A percentile compares a stretch with the other conserved stretches of the same genome.
phyloP scores from a whole-genome alignment of 2,329 filamentous ascomycete species.

The Arachnomyces sp. region DNA sequence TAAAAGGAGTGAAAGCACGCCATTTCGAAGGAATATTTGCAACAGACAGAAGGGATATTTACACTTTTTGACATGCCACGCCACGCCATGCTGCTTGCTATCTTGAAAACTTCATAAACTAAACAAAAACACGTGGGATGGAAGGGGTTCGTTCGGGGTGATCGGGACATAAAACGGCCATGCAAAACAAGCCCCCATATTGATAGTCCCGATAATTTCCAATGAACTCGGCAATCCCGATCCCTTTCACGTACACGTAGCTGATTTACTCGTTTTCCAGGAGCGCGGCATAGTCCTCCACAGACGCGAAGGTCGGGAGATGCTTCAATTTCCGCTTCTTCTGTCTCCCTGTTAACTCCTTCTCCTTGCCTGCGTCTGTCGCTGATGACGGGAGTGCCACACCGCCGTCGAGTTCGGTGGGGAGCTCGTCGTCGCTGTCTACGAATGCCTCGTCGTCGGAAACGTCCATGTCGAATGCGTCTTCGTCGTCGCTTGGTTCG shows the following conservation, averaged over 20 bases:
- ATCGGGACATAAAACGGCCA: too few species aligned
- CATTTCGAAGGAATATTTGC: too few species aligned
- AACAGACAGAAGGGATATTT: too few species aligned
- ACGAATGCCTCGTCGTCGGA: conserved; percentile 39
- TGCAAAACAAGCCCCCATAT: conserved; percentile 1
- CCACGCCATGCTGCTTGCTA: too few species aligned
- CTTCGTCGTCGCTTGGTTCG: conserved; percentile 40
- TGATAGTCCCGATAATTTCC: conserved; percentile 5
- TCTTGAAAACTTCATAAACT: too few species aligned
- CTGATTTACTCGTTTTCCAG: conserved; percentile 57
- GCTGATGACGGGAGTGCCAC: conserved; percentile 32
- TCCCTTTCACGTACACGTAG: too few species aligned
- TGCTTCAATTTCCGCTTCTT: conserved; percentile 80
- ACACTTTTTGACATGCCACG: too few species aligned
- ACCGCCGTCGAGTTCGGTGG: conserved; percentile 40
- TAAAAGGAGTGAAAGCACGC: too few species aligned
- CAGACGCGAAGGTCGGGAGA: conserved; percentile 85
- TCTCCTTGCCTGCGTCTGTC: conserved; percentile 31
- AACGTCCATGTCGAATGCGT: conserved; percentile 43
- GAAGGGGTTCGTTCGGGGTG: conserved; percentile 1
- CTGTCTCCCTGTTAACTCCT: conserved; percentile 38
- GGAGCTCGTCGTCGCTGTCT: conserved; percentile 48
- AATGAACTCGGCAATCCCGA: conserved; percentile 19
- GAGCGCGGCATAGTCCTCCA: conserved; percentile 85
- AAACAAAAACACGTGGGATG: conserved; percentile 8